Evolutionary conservation across 176 grass and related monocot genomes (phyloP).

Genomic region (Alopecurus myosuroides): DNA sequence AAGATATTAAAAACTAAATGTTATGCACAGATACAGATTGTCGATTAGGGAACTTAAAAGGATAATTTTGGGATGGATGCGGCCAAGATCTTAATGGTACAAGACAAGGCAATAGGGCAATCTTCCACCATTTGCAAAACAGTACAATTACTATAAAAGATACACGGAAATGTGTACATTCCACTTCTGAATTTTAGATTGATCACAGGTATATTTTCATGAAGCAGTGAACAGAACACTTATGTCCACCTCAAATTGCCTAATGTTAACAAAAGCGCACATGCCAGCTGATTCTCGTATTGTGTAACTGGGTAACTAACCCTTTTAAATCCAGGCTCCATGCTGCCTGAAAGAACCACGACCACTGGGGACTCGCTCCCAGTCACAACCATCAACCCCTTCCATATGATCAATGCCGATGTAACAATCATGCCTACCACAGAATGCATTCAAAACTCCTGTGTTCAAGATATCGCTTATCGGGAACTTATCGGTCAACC

Average conservation of each 20-base stretch:
- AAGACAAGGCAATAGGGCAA: too few species aligned
- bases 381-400: slow-evolving; percentile 50
- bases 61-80: background rate
- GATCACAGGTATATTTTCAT: background rate
- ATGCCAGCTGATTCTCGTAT: background rate
- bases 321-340: slow-evolving; percentile 73
- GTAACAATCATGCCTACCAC: slow-evolving; percentile 58
- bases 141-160: too few species aligned
- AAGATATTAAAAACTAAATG: background rate
- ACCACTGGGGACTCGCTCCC: slow-evolving; percentile 56
- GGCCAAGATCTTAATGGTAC: too few species aligned
- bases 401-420: slow-evolving; percentile 64
- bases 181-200: background rate
- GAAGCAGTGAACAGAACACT: background rate
- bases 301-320: background rate
- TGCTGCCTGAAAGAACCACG: slow-evolving; percentile 62
- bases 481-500: too few species aligned
- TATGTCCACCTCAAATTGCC: background rate
- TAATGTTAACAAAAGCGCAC: background rate
- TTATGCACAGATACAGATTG: background rate
- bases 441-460: background rate
- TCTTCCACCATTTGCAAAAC: too few species aligned
- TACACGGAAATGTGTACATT: too few species aligned
- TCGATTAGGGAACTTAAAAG: background rate
- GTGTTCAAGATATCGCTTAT: too few species aligned